phyloP scores from a whole-genome alignment of 2,329 filamentous ascomycete species.

The Zymoseptoria pseudotritici region DNA sequence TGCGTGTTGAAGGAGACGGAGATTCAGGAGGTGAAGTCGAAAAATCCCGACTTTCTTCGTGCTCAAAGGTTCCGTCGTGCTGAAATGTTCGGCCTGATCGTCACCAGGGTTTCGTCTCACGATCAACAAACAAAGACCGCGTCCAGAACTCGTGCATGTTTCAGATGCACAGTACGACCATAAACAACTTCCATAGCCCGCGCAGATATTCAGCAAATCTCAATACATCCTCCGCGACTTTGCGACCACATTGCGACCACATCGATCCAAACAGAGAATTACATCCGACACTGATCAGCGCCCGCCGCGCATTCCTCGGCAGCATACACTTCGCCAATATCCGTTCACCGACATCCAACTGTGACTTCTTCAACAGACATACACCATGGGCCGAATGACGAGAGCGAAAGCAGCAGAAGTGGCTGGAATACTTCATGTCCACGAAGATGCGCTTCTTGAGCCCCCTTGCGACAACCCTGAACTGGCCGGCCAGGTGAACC shows the following conservation, averaged over 20 bases:
- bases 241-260: neutral
- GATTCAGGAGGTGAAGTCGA: too few species aligned
- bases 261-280: neutral
- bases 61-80: too few species aligned
- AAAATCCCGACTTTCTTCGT: too few species aligned
- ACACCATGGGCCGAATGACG: slow-evolving; percentile 33
- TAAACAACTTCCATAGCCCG: neutral
- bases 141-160: neutral
- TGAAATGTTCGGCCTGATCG: neutral
- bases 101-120: neutral
- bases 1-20: too few species aligned
- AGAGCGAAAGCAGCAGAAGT: slow-evolving; percentile 35
- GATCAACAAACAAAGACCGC: neutral
- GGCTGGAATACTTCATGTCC: slow-evolving; percentile 32
- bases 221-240: neutral
- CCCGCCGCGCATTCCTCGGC: neutral
- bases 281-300: neutral
- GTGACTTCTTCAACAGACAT: neutral
- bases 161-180: neutral
- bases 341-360: neutral
- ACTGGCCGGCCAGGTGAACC: slow-evolving; percentile 5
- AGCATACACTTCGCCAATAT: neutral
- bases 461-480: slow-evolving; percentile 16
- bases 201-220: neutral
- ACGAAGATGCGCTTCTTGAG: slow-evolving; percentile 28